Evolutionary conservation across 352 stramenopile genomes (phyloP).

Genomic region (Bremia lactucae): DNA sequence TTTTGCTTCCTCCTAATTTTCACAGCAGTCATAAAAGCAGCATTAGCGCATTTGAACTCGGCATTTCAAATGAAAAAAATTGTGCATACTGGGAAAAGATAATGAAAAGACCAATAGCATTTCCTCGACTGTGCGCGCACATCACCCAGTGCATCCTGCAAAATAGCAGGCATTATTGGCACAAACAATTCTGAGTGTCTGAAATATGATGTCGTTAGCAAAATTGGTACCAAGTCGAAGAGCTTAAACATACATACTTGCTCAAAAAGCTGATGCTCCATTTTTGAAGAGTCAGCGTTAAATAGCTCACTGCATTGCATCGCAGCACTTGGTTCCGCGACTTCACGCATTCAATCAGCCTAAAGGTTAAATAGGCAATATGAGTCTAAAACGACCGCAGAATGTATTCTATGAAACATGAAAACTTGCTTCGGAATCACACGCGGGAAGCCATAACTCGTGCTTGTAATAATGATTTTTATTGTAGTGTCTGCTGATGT

Average conservation of each 20-base stretch:
- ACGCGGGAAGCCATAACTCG: constrained; percentile 54
- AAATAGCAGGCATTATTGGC: constrained; percentile 39
- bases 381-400: not conserved
- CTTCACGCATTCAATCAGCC: constrained; percentile 63
- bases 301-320: constrained; percentile 56
- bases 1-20: constrained; percentile 35
- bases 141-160: constrained; percentile 61
- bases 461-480: constrained; percentile 66
- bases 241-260: constrained; percentile 39
- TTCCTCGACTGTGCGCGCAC: constrained; percentile 69
- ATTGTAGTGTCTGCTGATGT: constrained; percentile 63
- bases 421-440: constrained; percentile 59
- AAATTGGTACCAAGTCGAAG: constrained; percentile 1
- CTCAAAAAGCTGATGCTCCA: constrained; percentile 59
- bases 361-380: constrained; percentile 8
- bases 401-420: not conserved
- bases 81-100: constrained; percentile 43
- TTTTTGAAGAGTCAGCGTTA: constrained; percentile 57
- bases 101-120: constrained; percentile 69
- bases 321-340: constrained; percentile 69
- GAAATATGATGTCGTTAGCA: constrained; percentile 1
- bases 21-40: constrained; percentile 4
- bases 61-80: not conserved
- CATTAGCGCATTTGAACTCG: not conserved
- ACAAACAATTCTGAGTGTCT: constrained; percentile 55